Conservation (phyloP, 75 land plant species). For the Cunninghamia lanceolata region DNA sequence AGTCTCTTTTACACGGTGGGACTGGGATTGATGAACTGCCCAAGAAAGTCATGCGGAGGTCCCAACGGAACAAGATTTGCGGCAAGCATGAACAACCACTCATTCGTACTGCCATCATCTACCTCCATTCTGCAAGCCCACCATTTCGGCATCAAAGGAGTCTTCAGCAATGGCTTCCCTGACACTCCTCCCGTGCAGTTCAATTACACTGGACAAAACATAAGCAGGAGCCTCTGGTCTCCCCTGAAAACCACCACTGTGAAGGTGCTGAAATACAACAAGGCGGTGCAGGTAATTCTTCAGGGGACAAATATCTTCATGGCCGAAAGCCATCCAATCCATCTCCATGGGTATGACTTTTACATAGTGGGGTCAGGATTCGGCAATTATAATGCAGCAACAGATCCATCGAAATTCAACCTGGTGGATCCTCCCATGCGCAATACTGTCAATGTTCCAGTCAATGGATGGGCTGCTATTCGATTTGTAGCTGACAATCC, state of each 20-base stretch:
- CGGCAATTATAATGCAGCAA: conserved; percentile 29
- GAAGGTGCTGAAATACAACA: conserved; percentile 16
- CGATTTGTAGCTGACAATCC: conserved; percentile 33
- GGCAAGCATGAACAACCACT: conserved; percentile 59
- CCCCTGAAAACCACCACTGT: conserved; percentile 12
- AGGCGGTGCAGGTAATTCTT: conserved; percentile 25
- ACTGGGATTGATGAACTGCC: conserved; percentile 38
- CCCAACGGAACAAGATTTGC: conserved; percentile 47
- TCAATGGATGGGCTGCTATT: conserved; percentile 40
- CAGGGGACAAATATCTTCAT: conserved; percentile 28
- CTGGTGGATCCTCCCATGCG: conserved; percentile 39
- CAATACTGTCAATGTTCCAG: conserved; percentile 35
- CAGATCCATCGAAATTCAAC: conserved; percentile 23
- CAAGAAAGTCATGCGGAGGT: conserved; percentile 33
- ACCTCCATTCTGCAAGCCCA: conserved; percentile 54
- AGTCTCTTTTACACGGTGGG: conserved; percentile 61
- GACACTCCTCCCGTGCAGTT: conserved; percentile 20
- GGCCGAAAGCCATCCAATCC: conserved; percentile 39
- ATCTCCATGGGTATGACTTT: conserved; percentile 42
- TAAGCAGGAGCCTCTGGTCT: conserved; percentile 16
- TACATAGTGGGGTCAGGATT: conserved; percentile 35
- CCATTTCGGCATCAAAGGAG: conserved; percentile 32
- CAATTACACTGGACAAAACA: conserved; percentile 54
- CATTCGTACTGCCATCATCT: conserved; percentile 49
- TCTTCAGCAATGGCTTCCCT: conserved; percentile 37